phyloP scores from a whole-genome alignment of 192 early-diverging fungal species.

The Coemansia asiatica region DNA sequence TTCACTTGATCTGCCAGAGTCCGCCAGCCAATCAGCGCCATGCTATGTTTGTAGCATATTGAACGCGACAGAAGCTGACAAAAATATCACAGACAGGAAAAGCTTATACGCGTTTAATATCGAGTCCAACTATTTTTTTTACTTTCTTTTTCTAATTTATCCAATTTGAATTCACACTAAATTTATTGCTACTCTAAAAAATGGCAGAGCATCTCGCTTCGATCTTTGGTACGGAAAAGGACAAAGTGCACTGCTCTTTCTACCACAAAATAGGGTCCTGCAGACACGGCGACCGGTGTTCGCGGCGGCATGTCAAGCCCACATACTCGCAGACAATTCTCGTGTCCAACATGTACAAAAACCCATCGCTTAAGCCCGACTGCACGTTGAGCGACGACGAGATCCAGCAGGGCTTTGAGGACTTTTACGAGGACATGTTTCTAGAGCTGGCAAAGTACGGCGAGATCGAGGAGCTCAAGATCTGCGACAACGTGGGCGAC shows the following conservation, averaged over 20 bases:
- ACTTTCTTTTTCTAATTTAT: not conserved
- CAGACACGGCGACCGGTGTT: slow-evolving; percentile 95
- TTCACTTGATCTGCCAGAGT: not conserved
- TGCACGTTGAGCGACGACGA: slow-evolving; percentile 70
- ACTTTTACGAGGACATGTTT: slow-evolving; percentile 96
- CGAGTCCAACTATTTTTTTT: slow-evolving; percentile 9
- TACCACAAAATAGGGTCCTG: slow-evolving; percentile 99
- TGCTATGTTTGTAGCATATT: not conserved
- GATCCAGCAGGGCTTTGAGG: slow-evolving; percentile 78
- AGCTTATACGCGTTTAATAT: too few relatives aligned
- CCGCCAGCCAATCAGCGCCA: slow-evolving; percentile 3
- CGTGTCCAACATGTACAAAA: slow-evolving; percentile 92
- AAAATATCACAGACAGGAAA: too few relatives aligned
- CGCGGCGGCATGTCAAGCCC: slow-evolving; percentile 95
- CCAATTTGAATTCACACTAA: slow-evolving; percentile 3
- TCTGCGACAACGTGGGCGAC: slow-evolving; percentile 98
- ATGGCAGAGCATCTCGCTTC: slow-evolving; percentile 84
- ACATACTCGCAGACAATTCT: slow-evolving; percentile 94
- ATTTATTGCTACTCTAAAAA: not conserved
- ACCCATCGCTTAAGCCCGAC: slow-evolving; percentile 70
- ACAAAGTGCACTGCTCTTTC: slow-evolving; percentile 99
- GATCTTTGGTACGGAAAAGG: slow-evolving; percentile 98
- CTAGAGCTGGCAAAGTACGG: slow-evolving; percentile 95
- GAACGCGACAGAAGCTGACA: not conserved
- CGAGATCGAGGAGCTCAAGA: slow-evolving; percentile 93